Percentiles rank a stretch among this genome's conserved stretches.
phyloP scores from a whole-genome alignment of 2,329 filamentous ascomycete genomes.

The Xylaria arbuscula region DNA sequence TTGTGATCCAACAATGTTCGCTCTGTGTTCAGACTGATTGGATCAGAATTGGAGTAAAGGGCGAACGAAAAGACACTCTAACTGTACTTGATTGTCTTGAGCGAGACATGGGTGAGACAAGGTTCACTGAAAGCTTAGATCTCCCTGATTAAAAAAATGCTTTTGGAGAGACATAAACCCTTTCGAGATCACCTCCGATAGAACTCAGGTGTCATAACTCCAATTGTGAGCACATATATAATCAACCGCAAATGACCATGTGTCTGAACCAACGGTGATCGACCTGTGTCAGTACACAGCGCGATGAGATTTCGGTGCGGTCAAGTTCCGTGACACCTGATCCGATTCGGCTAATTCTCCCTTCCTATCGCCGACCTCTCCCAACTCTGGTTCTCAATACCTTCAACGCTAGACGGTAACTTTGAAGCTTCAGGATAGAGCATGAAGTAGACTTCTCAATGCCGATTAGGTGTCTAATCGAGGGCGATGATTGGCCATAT shows the following conservation, averaged over 20 bases:
- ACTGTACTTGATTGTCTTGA: background rate
- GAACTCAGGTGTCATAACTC: background rate
- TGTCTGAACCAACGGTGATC: background rate
- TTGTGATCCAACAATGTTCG: slow-evolving; percentile 10
- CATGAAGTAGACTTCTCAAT: slow-evolving; percentile 44
- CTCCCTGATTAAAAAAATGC: slow-evolving; percentile 12
- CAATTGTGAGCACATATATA: slow-evolving; percentile 3
- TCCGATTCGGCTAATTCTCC: background rate
- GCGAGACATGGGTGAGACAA: slow-evolving; percentile 15
- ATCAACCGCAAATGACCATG: background rate
- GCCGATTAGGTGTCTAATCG: slow-evolving; percentile 41
- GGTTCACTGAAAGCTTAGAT: slow-evolving; percentile 7
- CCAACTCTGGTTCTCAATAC: background rate
- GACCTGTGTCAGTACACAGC: background rate
- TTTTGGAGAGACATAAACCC: background rate
- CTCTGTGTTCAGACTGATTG: background rate
- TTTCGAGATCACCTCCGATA: background rate
- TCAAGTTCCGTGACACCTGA: background rate
- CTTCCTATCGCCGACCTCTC: background rate
- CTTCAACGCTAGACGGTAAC: slow-evolving; percentile 6
- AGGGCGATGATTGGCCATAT: slow-evolving; percentile 44
- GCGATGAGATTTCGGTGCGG: background rate
- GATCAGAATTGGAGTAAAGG: slow-evolving; percentile 9
- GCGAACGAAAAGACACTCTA: slow-evolving; percentile 3
- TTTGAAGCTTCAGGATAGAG: slow-evolving; percentile 33